Evolutionary conservation across 768 basidiomycete genomes (phyloP).

Genomic region (Calocybe indica): DNA sequence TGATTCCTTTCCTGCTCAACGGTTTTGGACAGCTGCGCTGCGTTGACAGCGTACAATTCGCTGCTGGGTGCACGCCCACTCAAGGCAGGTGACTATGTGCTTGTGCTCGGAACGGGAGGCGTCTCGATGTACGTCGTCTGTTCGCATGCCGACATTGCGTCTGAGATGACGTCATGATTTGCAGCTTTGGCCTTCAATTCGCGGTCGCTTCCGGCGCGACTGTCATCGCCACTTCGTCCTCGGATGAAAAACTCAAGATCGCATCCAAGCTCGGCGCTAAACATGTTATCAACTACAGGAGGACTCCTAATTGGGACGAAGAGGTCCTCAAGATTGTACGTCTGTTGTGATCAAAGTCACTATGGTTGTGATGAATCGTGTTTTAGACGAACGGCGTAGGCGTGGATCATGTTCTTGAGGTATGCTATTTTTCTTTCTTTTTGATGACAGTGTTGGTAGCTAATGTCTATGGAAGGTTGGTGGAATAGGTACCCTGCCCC

Average conservation of each 20-base stretch:
- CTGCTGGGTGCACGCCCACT: conserved; percentile 42
- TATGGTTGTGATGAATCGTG: conserved; percentile 13
- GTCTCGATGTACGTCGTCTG: conserved; percentile 39
- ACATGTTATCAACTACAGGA: conserved; percentile 59
- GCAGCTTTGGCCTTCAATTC: conserved; percentile 51
- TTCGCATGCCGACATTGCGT: not conserved
- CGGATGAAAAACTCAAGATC: conserved; percentile 53
- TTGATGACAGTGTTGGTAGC: conserved; percentile 7
- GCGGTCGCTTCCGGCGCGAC: conserved; percentile 57
- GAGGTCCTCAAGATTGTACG: conserved; percentile 40
- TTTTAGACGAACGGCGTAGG: conserved; percentile 30
- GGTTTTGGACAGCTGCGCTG: conserved; percentile 38
- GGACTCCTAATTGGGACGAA: conserved; percentile 50
- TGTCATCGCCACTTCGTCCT: conserved; percentile 64
- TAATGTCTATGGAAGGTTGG: conserved; percentile 39
- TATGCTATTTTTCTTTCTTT: conserved; percentile 4
- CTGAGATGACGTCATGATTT: not conserved
- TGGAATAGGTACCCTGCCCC: conserved; percentile 43
- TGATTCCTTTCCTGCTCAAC: not conserved
- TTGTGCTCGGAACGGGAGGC: conserved; percentile 51
- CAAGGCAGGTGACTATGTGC: conserved; percentile 54
- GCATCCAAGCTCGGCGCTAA: conserved; percentile 46
- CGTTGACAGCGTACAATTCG: conserved; percentile 59
- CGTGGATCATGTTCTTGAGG: conserved; percentile 35
- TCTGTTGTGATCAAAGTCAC: conserved; percentile 3